These are phyloP conservation scores for Phytopythium cucurbitacearum DNA, from an alignment of 352 stramenopile species.

Conservation along the genomic window DNA sequence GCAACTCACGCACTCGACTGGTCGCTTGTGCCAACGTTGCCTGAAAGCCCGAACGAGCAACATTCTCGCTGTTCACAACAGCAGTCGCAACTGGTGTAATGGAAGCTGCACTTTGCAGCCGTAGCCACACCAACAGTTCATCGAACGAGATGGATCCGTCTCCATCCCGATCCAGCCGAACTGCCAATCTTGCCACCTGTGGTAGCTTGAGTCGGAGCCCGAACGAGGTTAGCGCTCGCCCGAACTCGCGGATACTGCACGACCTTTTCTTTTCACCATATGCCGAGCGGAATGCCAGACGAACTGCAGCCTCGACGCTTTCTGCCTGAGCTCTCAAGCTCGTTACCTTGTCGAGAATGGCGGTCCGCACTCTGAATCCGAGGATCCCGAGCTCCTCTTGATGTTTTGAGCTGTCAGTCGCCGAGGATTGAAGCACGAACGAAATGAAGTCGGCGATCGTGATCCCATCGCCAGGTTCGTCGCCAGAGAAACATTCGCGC, in stretches of 20 bases:
- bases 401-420: conserved; percentile 6
- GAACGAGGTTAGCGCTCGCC: conserved; percentile 27
- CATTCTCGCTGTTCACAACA: too few relatives aligned
- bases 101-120: conserved; percentile 13
- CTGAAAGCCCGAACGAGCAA: conserved; percentile 1
- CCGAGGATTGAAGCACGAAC: conserved; percentile 43
- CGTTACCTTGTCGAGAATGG: conserved; percentile 34
- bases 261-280: conserved; percentile 22
- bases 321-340: conserved; percentile 24
- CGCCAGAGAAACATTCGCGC: conserved; percentile 44
- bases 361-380: conserved; percentile 36
- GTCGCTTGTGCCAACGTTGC: background rate
- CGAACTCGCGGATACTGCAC: conserved; percentile 33
- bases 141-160: conserved; percentile 62
- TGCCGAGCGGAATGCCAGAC: conserved; percentile 40
- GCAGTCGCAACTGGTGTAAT: too few relatives aligned
- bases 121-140: conserved; percentile 65
- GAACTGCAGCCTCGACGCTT: conserved; percentile 49
- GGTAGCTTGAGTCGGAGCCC: conserved; percentile 33
- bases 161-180: conserved; percentile 46
- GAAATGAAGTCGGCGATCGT: conserved; percentile 72
- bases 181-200: conserved; percentile 50
- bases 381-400: conserved; percentile 47
- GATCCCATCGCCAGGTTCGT: conserved; percentile 27
- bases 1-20: background rate